These are phyloP conservation scores for Glutinoglossum americanum DNA, from an alignment of 495 filamentous ascomycete species.

Conservation along the genomic window DNA sequence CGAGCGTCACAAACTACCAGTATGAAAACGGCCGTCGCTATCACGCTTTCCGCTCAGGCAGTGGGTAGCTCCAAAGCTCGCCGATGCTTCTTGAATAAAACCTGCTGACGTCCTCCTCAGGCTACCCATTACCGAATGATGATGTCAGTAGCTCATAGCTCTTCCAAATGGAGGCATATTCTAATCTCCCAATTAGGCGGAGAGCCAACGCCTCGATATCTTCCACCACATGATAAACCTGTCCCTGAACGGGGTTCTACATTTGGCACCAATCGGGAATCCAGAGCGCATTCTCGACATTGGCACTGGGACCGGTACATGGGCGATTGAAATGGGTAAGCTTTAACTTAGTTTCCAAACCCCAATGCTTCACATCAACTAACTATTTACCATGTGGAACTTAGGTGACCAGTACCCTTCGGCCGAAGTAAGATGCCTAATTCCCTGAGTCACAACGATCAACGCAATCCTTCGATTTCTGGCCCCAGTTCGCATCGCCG, in stretches of 20 bases:
- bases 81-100: too few relatives aligned
- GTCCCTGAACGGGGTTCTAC: constrained; percentile 32
- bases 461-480: too few relatives aligned
- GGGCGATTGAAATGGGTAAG: constrained; percentile 8
- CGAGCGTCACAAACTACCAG: not conserved
- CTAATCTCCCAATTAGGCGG: too few relatives aligned
- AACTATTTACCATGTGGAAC: too few relatives aligned
- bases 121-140: constrained; percentile 1
- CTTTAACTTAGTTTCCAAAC: too few relatives aligned
- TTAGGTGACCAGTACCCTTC: not conserved
- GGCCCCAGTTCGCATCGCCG: too few relatives aligned
- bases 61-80: too few relatives aligned
- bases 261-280: constrained; percentile 34
- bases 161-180: too few relatives aligned
- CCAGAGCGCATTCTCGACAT: constrained; percentile 43
- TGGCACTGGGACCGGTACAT: constrained; percentile 27
- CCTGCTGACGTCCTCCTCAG: too few relatives aligned
- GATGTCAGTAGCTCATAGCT: too few relatives aligned
- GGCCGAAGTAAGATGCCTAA: not conserved
- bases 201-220: constrained; percentile 50
- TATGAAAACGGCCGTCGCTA: constrained; percentile 1
- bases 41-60: not conserved
- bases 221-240: constrained; percentile 38
- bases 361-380: too few relatives aligned
- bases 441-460: too few relatives aligned